These are phyloP conservation scores for Fusarium torreyae DNA, from an alignment of 2,329 filamentous ascomycete species.

Conservation along the genomic window DNA sequence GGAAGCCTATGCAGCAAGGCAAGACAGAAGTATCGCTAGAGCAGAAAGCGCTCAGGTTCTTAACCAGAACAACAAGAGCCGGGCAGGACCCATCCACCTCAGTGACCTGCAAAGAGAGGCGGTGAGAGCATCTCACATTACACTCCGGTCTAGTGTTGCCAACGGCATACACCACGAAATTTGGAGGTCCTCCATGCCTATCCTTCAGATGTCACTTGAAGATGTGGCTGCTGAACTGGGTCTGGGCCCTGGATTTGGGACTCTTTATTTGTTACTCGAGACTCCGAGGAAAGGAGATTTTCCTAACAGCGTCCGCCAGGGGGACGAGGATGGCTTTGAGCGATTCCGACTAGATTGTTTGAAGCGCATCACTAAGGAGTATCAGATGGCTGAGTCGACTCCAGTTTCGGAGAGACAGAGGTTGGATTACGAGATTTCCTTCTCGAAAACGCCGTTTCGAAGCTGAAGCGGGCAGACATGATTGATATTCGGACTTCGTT, in stretches of 20 bases:
- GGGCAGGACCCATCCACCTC: neutral
- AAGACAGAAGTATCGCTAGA: neutral
- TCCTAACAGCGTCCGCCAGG: neutral
- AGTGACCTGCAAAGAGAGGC: neutral
- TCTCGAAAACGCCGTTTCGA: neutral
- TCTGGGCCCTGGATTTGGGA: neutral
- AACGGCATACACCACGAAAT: neutral
- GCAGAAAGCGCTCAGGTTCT: neutral
- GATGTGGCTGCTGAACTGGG: neutral
- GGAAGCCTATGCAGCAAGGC: neutral
- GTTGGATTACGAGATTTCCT: neutral
- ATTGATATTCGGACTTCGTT: neutral
- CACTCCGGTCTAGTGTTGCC: neutral
- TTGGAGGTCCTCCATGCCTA: neutral
- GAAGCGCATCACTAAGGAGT: neutral
- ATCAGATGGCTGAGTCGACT: neutral
- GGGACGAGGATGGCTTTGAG: neutral
- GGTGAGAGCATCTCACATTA: neutral
- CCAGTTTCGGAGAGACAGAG: neutral
- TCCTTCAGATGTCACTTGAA: slow-evolving; percentile 22
- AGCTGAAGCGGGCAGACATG: neutral
- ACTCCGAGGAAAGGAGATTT: neutral
- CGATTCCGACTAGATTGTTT: neutral
- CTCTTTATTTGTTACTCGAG: slow-evolving; percentile 1
- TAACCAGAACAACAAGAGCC: neutral